phyloP scores from a whole-genome alignment of 2,329 filamentous ascomycete genomes.

The Scytalidium lignicola region DNA sequence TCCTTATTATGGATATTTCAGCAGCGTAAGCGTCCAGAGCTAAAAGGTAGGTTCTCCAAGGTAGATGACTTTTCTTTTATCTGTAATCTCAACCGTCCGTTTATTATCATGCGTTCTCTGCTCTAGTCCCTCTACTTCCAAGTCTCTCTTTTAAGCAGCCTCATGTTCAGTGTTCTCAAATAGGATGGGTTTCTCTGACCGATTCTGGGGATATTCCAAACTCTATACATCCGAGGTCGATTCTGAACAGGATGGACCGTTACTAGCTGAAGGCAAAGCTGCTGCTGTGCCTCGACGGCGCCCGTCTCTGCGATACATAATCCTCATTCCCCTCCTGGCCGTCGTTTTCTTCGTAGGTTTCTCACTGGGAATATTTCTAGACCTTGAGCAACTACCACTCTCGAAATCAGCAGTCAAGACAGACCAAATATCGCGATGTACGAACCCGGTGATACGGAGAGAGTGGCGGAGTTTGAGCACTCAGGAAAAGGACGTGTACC shows the following conservation, averaged over 20 bases:
- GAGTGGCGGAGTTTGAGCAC: constrained; percentile 6
- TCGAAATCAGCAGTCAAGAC: background rate
- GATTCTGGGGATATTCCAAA: background rate
- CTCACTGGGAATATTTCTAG: background rate
- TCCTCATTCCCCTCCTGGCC: background rate
- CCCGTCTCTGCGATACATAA: background rate
- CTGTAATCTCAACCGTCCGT: no score
- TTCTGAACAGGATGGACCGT: background rate
- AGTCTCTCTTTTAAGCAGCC: no score
- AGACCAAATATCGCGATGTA: constrained; percentile 3
- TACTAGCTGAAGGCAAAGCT: background rate
- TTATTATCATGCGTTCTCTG: no score
- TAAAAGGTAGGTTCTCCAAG: no score
- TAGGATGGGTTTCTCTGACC: background rate
- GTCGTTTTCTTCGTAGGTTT: background rate
- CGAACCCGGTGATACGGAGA: constrained; percentile 4
- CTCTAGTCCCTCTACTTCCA: no score
- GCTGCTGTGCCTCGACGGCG: background rate
- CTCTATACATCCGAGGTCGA: background rate
- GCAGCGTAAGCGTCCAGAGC: no score
- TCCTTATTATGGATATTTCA: no score
- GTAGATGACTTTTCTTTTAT: no score
- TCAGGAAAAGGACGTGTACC: constrained; percentile 6
- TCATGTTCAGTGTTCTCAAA: background rate
- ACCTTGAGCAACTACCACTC: background rate